Base-by-base conservation (phyloP, 345 rosid genomes). In the Kandelia obovata region DNA sequence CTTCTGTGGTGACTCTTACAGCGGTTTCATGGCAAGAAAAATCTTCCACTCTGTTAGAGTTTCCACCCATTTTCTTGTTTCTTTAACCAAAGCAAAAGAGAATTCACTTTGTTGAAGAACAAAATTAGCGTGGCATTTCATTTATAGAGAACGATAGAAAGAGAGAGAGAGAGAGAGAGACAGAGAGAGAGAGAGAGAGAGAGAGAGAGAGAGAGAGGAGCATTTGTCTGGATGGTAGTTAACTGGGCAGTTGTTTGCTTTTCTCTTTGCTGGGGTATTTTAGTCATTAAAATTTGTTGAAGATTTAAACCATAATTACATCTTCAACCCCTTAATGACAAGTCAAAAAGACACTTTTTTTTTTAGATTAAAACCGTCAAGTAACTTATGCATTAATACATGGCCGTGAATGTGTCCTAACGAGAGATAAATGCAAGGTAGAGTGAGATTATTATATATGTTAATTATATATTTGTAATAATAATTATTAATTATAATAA, bases 11-110 rank as follows among this genome's bases (percentile, higher is more conserved):
- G 65, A 67, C 27, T 73, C 46, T 77, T n/a, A 77, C 25, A 46
- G 55, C 51, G 27, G 68, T 71, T 56, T 66, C 75, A 47, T 68
- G 82, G 82, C 49, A 71, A 25, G 69, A 74, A 67, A 80, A 80
- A 65, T 77, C 82, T 53, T 88, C 90, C 6, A 84, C 83, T 60
- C 80, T 79, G 69, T 88, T 84, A 32, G 86, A 78, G 73, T 78
- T 78, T 5, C 67, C 75, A 65, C 79, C 83, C 88, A 85, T 84
- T 67, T 63, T 56, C 59, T 10, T 10, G 23, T 55, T 27, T 43
- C 19, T 32, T 17, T 35, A 34, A 10, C 7, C 7, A 4, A 66
- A 52, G 32, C 31, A 39, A 31, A 10, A 28, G 58, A 20, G 58
- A 61, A 64, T 3, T 17, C 28, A 57, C 17, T 61, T 35, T 71